Evolutionary conservation across 1,139 yeast species (phyloP), one percentile per base, ranked within the genome.

Genomic region (Zhuliangozyma parablackwelliae): DNA sequence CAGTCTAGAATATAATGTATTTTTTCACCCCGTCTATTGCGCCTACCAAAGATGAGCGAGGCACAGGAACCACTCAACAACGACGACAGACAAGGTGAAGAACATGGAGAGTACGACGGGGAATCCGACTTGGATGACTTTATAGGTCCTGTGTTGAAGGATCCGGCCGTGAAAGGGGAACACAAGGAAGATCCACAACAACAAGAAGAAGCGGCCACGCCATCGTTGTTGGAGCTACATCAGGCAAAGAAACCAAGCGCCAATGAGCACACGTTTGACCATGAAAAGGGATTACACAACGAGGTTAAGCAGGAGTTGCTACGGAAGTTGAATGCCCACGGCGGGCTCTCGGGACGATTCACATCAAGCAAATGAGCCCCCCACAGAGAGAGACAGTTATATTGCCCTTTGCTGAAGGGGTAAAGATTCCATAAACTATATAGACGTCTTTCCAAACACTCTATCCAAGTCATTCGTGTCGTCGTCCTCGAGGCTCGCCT

Each of bases 391-490:
- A 13, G 21, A 13, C 13, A 20, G 26, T 11, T 12, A 33, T 21
- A 21, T 21, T 28, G 16, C 29, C 28, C 5, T 30, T 21, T 16
- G 26, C 26, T 3, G 16, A 16, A 16, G 16, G 16, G 16, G 16
- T 16, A 16, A 16, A 16, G 16, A 16, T 16, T 16, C 4, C 3
- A 3, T 3, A 23, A 20, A 26, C 25, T 30, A 31, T 41, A 54
- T 44, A 9, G 45, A 39, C 16, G 54, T 45, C 32, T 49, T 50
- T 3, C 64, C 66, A 45, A 63, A 63, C 4, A 54, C 51, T 36
- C 48, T 46, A 42, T 62, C 68, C 26, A 63, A 42, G 38, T 63
- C 68, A 38, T 53, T 58, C 10, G 50, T 33, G 4, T 48, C 50
- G 3, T 43, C 33, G 13, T 33, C 37, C 10, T 28, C 28, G 27